phyloP scores from a whole-genome alignment of 192 early-diverging fungal species.

The Fimicolochytrium jonesii region DNA sequence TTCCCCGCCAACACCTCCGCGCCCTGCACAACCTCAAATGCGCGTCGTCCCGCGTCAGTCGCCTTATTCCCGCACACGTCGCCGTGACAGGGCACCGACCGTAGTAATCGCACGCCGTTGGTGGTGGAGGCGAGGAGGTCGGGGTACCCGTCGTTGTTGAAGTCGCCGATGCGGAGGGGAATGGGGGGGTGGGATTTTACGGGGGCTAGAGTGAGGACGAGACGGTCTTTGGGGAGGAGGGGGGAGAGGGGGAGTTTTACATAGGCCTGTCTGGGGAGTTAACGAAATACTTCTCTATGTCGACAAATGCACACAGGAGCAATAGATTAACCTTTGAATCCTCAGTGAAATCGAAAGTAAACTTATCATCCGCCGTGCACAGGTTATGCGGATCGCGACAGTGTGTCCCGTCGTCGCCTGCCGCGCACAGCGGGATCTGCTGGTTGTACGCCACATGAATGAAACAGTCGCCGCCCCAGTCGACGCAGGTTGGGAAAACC shows the following conservation, averaged over 20 bases:
- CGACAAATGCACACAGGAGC: no score
- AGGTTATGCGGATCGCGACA: constrained; percentile 66
- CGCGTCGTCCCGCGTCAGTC: constrained; percentile 46
- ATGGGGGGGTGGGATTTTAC: constrained; percentile 14
- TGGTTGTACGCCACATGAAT: constrained; percentile 78
- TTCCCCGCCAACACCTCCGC: constrained; percentile 55
- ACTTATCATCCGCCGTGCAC: constrained; percentile 70
- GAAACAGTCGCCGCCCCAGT: constrained; percentile 40
- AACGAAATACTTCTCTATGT: background rate
- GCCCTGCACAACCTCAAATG: constrained; percentile 65
- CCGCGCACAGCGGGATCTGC: constrained; percentile 74
- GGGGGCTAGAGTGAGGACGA: background rate
- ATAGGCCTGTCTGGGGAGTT: constrained; percentile 12
- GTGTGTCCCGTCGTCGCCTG: constrained; percentile 25
- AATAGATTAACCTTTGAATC: background rate
- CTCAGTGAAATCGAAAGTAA: constrained; percentile 58
- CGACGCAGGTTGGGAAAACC: constrained; percentile 65
- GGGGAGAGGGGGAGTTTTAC: background rate
- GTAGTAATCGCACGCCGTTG: constrained; percentile 60
- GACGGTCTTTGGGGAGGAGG: background rate
- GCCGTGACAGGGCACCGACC: constrained; percentile 58
- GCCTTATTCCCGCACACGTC: constrained; percentile 43
- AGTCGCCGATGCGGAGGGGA: constrained; percentile 54
- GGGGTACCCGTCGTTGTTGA: constrained; percentile 87
- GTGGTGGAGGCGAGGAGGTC: constrained; percentile 72